phyloP scores from a whole-genome alignment of 495 filamentous ascomycete genomes.

The Cercophora newfieldiana region DNA sequence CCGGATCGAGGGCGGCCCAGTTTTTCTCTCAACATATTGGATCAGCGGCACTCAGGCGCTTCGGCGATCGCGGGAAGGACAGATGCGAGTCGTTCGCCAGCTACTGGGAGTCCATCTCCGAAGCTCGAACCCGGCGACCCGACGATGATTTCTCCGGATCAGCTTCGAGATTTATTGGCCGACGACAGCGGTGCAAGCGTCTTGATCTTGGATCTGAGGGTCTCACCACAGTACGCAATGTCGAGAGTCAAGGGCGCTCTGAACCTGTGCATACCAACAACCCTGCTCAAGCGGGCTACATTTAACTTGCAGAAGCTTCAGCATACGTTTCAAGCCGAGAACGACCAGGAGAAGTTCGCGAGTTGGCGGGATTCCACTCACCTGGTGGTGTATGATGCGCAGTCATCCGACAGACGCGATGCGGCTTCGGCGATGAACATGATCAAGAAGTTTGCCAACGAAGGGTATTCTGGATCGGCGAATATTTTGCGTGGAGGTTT shows the following conservation, averaged over 20 bases:
- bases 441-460: slow-evolving; percentile 85
- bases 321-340: slow-evolving; percentile 77
- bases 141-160: slow-evolving; percentile 60
- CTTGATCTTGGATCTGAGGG: slow-evolving; percentile 84
- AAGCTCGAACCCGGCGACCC: slow-evolving; percentile 48
- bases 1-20: slow-evolving; percentile 30
- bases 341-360: slow-evolving; percentile 72
- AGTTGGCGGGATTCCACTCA: slow-evolving; percentile 70
- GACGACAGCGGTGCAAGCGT: slow-evolving; percentile 53
- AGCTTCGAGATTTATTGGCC: slow-evolving; percentile 67
- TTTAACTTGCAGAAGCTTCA: slow-evolving; percentile 90
- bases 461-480: slow-evolving; percentile 74
- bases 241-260: slow-evolving; percentile 75
- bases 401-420: slow-evolving; percentile 75
- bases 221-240: slow-evolving; percentile 76
- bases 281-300: slow-evolving; percentile 83
- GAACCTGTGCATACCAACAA: slow-evolving; percentile 95
- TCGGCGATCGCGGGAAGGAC: slow-evolving; percentile 45
- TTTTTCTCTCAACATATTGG: slow-evolving; percentile 40
- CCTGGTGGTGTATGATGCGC: slow-evolving; percentile 85
- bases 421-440: slow-evolving; percentile 75
- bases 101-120: slow-evolving; percentile 60
- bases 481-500: slow-evolving; percentile 69
- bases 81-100: slow-evolving; percentile 16
- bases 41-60: slow-evolving; percentile 53